These are phyloP conservation scores for Fusarium solani-melongenae DNA, from an alignment of 2,329 filamentous ascomycete genomes.

Conservation along the genomic window DNA sequence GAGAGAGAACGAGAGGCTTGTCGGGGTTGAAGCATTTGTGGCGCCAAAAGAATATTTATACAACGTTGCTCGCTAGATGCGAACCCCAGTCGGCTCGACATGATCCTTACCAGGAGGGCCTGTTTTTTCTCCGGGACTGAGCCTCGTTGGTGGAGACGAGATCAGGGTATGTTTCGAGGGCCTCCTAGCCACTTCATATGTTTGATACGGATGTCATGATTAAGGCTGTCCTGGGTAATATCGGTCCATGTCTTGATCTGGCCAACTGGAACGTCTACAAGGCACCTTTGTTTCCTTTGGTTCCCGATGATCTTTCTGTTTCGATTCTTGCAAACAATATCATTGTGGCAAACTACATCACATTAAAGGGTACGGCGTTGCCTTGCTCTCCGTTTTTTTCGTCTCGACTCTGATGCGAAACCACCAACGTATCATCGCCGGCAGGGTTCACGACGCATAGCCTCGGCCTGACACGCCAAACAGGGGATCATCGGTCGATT, in stretches of 20 bases:
- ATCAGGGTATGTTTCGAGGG: constrained; percentile 22
- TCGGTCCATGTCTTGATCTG: not conserved
- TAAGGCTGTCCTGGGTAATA: not conserved
- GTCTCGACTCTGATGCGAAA: constrained; percentile 28
- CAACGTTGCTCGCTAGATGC: not conserved
- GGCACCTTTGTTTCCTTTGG: not conserved
- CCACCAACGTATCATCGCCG: constrained; percentile 31
- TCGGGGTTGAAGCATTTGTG: constrained; percentile 6
- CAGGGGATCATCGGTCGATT: not conserved
- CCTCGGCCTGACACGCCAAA: not conserved
- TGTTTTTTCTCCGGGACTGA: constrained; percentile 6
- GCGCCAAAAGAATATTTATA: constrained; percentile 31
- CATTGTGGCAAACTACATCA: not conserved
- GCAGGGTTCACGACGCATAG: constrained; percentile 8
- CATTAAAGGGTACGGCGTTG: not conserved
- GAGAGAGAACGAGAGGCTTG: not conserved
- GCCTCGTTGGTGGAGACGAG: constrained; percentile 9
- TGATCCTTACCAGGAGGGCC: not conserved
- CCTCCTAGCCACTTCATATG: constrained; percentile 4
- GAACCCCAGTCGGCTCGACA: constrained; percentile 10
- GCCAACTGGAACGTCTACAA: not conserved
- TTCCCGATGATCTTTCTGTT: not conserved
- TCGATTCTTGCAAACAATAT: not conserved
- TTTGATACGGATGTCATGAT: constrained; percentile 15
- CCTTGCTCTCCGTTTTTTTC: constrained; percentile 2